Conservation (phyloP, 1,139 yeast genomes). For the Pneumocystis wakefieldiae region DNA sequence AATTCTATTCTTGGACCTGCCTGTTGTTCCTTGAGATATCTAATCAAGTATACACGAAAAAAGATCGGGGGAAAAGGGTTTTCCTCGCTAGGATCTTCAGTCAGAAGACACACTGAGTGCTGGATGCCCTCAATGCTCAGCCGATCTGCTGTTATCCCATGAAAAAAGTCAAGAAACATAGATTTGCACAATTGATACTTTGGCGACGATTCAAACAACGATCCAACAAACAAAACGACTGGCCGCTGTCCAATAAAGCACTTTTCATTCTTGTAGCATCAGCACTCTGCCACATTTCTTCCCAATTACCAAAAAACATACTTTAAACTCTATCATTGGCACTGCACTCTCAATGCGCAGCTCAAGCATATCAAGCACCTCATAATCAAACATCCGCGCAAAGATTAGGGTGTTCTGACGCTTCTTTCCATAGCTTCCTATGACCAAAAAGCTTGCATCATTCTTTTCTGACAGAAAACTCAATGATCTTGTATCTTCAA, state of each 20-base stretch:
- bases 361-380: conserved; percentile 89
- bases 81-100: conserved; percentile 42
- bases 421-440: conserved; percentile 72
- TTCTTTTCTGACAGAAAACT: conserved; percentile 93
- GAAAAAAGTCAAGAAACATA: conserved; percentile 74
- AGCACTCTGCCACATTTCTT: background rate
- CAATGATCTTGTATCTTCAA: conserved; percentile 73
- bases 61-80: conserved; percentile 56
- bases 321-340: conserved; percentile 60
- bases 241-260: conserved; percentile 85
- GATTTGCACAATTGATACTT: conserved; percentile 75
- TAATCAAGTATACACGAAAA: conserved; percentile 80
- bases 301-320: background rate
- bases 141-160: conserved; percentile 65
- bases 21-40: conserved; percentile 61
- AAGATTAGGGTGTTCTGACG: conserved; percentile 85
- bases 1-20: conserved; percentile 87
- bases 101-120: conserved; percentile 70
- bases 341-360: conserved; percentile 56
- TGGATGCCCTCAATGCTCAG: conserved; percentile 94
- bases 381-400: conserved; percentile 75
- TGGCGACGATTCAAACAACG: conserved; percentile 81
- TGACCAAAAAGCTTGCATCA: conserved; percentile 74
- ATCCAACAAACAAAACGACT: conserved; percentile 84
- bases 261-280: conserved; percentile 8